phyloP scores from a whole-genome alignment of 768 basidiomycete species.

The Tricholoma saponaceum region DNA sequence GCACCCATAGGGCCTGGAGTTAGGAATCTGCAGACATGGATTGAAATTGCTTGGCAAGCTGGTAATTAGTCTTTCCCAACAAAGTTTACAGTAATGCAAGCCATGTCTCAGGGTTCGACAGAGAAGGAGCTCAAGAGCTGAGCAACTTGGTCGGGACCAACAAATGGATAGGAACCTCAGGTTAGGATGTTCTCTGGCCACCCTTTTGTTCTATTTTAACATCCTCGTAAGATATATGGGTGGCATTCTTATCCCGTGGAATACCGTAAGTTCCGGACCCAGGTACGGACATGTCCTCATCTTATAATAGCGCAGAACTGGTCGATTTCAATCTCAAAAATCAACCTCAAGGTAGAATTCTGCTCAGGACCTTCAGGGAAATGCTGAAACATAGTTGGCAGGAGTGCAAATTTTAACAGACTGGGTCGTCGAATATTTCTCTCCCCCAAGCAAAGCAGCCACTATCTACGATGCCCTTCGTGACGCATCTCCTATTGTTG shows the following conservation, averaged over 20 bases:
- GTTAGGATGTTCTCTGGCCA: slow-evolving; percentile 29
- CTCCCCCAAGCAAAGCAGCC: slow-evolving; percentile 23
- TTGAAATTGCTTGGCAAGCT: slow-evolving; percentile 77
- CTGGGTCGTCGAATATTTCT: slow-evolving; percentile 80
- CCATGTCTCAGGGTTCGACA: slow-evolving; percentile 57
- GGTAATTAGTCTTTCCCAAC: slow-evolving; percentile 33
- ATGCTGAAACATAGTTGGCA: slow-evolving; percentile 8
- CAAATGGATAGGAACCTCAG: slow-evolving; percentile 82
- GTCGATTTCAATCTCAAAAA: slow-evolving; percentile 59
- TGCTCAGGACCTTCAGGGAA: neutral
- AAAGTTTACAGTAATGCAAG: neutral
- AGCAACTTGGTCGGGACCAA: slow-evolving; percentile 49
- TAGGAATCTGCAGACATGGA: slow-evolving; percentile 69
- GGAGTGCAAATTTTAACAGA: slow-evolving; percentile 49
- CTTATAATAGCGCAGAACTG: slow-evolving; percentile 44
- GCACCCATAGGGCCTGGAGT: slow-evolving; percentile 61
- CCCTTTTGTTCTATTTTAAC: neutral
- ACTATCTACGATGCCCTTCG: slow-evolving; percentile 52
- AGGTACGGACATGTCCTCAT: neutral
- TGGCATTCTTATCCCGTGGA: slow-evolving; percentile 72
- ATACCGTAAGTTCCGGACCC: slow-evolving; percentile 62
- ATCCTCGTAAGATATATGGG: slow-evolving; percentile 56
- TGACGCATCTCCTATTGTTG: slow-evolving; percentile 44
- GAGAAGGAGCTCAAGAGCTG: slow-evolving; percentile 60
- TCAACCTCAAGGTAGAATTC: slow-evolving; percentile 37